Percentiles rank a stretch among this genome's conserved stretches.
These are phyloP conservation scores for Actinidia chinensis DNA, from an alignment of 179 eudicot genomes.

Conservation along the genomic window DNA sequence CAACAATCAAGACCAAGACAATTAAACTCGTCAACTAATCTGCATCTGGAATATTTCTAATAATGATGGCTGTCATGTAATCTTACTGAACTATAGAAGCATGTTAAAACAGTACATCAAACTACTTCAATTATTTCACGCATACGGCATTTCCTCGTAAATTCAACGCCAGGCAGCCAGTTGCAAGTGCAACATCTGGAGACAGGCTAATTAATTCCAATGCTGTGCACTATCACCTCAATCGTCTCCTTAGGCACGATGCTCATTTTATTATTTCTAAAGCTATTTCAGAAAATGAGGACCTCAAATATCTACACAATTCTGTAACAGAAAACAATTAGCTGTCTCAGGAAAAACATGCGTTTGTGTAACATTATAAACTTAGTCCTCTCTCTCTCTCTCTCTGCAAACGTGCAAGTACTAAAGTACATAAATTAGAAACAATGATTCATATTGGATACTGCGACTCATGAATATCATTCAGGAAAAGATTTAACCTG, in stretches of 20 bases:
- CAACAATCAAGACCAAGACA: background rate
- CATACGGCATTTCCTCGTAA: no score
- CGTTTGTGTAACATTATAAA: background rate
- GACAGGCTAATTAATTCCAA: slow-evolving; percentile 46
- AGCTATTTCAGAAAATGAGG: background rate
- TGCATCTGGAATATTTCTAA: background rate
- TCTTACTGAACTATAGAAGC: background rate
- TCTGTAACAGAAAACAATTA: background rate
- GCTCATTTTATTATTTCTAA: slow-evolving; percentile 31
- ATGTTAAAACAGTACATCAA: background rate
- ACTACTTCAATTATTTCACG: slow-evolving; percentile 60
- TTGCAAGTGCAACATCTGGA: slow-evolving; percentile 44
- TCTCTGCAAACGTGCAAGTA: no score
- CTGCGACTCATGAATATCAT: no score
- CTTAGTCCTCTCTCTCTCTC: no score
- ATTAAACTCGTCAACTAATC: background rate
- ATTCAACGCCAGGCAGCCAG: slow-evolving; percentile 58
- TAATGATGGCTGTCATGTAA: background rate
- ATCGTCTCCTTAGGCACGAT: slow-evolving; percentile 50
- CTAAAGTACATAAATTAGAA: no score
- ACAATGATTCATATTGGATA: no score
- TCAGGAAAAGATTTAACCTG: no score
- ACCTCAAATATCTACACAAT: background rate
- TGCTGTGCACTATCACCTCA: slow-evolving; percentile 51
- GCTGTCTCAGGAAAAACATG: background rate